phyloP scores from a whole-genome alignment of 1,139 yeast genomes.

The Wickerhamiella pararugosa region DNA sequence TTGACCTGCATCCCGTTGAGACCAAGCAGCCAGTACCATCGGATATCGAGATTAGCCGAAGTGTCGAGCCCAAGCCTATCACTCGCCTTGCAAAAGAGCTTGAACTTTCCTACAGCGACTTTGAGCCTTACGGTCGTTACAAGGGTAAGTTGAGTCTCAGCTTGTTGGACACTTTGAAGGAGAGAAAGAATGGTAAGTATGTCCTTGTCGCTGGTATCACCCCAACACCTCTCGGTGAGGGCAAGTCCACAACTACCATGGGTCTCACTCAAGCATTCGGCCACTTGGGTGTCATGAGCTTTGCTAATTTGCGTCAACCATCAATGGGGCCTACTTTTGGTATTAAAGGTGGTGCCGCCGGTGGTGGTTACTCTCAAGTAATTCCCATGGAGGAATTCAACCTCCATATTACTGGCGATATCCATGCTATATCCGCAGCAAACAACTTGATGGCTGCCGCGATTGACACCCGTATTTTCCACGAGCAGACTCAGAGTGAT shows the following conservation, averaged over 20 bases:
- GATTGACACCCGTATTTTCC: slow-evolving; percentile 94
- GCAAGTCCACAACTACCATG: slow-evolving; percentile 92
- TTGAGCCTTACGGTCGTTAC: slow-evolving; percentile 83
- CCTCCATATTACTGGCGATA: slow-evolving; percentile 96
- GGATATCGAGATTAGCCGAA: slow-evolving; percentile 83
- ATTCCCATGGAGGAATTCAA: slow-evolving; percentile 99
- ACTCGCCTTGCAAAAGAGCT: slow-evolving; percentile 69
- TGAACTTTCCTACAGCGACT: slow-evolving; percentile 66
- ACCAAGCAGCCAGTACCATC: slow-evolving; percentile 76
- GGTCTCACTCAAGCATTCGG: slow-evolving; percentile 95
- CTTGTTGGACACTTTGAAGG: slow-evolving; percentile 53
- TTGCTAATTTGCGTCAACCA: slow-evolving; percentile 96
- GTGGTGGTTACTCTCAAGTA: slow-evolving; percentile 97
- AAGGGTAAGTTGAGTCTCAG: slow-evolving; percentile 82
- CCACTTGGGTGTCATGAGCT: slow-evolving; percentile 68
- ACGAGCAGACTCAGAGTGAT: slow-evolving; percentile 86
- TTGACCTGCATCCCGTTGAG: slow-evolving; percentile 47
- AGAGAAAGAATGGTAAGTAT: slow-evolving; percentile 71
- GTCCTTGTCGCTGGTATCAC: slow-evolving; percentile 94
- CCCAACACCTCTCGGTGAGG: slow-evolving; percentile 97
- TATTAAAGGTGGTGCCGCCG: slow-evolving; percentile 98
- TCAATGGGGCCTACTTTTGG: slow-evolving; percentile 99
- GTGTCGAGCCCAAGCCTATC: slow-evolving; percentile 77
- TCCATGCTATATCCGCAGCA: slow-evolving; percentile 94
- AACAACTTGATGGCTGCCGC: slow-evolving; percentile 95